These are phyloP conservation scores for Macaranga tanarius DNA, from an alignment of 441 rosid species.

Conservation along the genomic window DNA sequence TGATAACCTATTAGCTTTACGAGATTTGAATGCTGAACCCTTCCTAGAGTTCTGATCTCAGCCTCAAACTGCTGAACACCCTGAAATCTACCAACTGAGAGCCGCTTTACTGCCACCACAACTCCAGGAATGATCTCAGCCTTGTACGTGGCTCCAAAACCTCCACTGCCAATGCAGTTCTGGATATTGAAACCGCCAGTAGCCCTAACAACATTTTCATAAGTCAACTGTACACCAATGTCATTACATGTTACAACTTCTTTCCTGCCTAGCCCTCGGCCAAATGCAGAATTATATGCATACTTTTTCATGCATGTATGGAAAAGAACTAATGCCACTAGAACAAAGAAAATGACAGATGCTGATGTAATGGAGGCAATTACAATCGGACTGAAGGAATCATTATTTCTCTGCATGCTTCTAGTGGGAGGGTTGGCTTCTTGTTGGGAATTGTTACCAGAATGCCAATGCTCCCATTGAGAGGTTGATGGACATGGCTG, in stretches of 20 bases:
- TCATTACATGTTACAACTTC: constrained; percentile 40
- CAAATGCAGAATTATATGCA: constrained; percentile 28
- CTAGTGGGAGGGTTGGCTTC: constrained; percentile 27
- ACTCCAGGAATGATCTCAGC: constrained; percentile 49
- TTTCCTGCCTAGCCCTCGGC: constrained; percentile 37
- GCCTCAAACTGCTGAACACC: constrained; percentile 52
- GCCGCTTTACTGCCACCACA: constrained; percentile 52
- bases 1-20: constrained; percentile 54
- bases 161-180: constrained; percentile 59
- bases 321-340: constrained; percentile 36
- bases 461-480: constrained; percentile 37
- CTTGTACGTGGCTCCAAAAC: constrained; percentile 59
- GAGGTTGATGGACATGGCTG: constrained; percentile 38
- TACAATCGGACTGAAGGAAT: constrained; percentile 36
- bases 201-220: constrained; percentile 50
- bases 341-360: constrained; percentile 38
- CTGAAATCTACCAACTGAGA: constrained; percentile 52
- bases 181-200: constrained; percentile 44
- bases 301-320: constrained; percentile 38
- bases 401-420: constrained; percentile 19
- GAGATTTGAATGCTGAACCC: constrained; percentile 50
- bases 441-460: constrained; percentile 36
- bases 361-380: constrained; percentile 48
- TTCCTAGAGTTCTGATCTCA: constrained; percentile 50
- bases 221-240: constrained; percentile 46